Conservation (phyloP, 2,329 filamentous ascomycete species). For the Rhynchosporium agropyri region DNA sequence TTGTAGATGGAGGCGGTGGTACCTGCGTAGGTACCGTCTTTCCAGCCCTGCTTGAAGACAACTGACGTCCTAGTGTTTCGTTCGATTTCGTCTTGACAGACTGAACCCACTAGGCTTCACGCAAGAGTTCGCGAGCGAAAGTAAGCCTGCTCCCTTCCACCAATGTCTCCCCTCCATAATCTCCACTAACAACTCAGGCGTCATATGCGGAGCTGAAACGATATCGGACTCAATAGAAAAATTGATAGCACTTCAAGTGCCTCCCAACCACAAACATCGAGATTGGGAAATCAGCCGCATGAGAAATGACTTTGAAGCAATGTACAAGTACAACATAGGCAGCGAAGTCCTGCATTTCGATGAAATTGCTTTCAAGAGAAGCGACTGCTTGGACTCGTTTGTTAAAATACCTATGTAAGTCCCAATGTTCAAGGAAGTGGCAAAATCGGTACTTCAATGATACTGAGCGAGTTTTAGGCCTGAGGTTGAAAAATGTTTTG, state of each 20-base stretch:
- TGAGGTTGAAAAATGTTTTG: slow-evolving; percentile 22
- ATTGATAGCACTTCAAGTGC: slow-evolving; percentile 8
- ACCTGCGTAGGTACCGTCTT: slow-evolving; percentile 22
- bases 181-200: slow-evolving; percentile 12
- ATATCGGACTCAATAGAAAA: slow-evolving; percentile 16
- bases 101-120: slow-evolving; percentile 19
- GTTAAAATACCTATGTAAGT: slow-evolving; percentile 7
- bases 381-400: not conserved
- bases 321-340: slow-evolving; percentile 18
- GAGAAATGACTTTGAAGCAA: slow-evolving; percentile 18
- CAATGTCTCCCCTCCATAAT: not conserved
- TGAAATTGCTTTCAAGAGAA: not conserved
- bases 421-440: no score
- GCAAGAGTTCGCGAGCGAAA: slow-evolving; percentile 24
- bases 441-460: not conserved
- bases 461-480: slow-evolving; percentile 9
- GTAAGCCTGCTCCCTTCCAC: slow-evolving; percentile 14
- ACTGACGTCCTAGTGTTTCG: slow-evolving; percentile 20
- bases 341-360: not conserved
- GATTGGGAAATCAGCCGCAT: slow-evolving; percentile 14
- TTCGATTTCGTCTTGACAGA: slow-evolving; percentile 20
- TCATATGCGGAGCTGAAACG: slow-evolving; percentile 26
- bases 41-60: not conserved
- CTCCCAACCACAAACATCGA: slow-evolving; percentile 13
- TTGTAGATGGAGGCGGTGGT: slow-evolving; percentile 25